phyloP scores from a whole-genome alignment of 2,329 filamentous ascomycete species.

The Colletotrichum nymphaeae region DNA sequence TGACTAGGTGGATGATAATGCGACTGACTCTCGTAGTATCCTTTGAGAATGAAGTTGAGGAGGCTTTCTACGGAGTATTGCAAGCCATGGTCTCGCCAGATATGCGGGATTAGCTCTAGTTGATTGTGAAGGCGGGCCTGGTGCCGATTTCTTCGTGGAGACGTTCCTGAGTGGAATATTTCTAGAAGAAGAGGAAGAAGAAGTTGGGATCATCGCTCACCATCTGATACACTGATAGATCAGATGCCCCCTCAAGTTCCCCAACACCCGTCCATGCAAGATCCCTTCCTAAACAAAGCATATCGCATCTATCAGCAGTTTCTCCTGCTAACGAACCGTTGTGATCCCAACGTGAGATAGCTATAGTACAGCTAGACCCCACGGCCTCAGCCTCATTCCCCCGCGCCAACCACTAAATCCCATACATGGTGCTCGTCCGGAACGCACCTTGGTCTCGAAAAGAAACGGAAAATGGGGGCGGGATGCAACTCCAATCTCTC shows the following conservation, averaged over 20 bases:
- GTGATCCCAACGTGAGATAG: conserved; percentile 10
- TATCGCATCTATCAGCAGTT: not conserved
- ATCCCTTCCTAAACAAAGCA: not conserved
- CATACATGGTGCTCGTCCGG: conserved; percentile 4
- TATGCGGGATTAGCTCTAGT: too few species aligned
- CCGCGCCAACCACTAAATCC: conserved; percentile 27
- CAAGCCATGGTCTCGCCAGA: too few species aligned
- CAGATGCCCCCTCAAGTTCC: too few species aligned
- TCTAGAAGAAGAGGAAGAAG: too few species aligned
- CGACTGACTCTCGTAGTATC: too few species aligned
- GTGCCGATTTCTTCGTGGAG: too few species aligned
- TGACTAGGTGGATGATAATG: too few species aligned
- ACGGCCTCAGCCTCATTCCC: not conserved
- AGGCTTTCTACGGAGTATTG: too few species aligned
- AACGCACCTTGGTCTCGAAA: conserved; percentile 13
- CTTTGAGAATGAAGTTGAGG: too few species aligned
- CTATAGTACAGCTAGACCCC: not conserved
- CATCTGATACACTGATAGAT: not conserved
- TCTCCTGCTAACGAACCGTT: not conserved
- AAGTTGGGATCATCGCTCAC: not conserved
- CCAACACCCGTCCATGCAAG: not conserved
- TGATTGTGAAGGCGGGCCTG: too few species aligned
- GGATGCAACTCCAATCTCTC: conserved; percentile 10
- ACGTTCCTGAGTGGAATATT: too few species aligned
- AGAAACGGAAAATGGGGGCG: conserved; percentile 13